Evolutionary conservation across 768 basidiomycete species (phyloP).

Genomic region (Boletus sp.): DNA sequence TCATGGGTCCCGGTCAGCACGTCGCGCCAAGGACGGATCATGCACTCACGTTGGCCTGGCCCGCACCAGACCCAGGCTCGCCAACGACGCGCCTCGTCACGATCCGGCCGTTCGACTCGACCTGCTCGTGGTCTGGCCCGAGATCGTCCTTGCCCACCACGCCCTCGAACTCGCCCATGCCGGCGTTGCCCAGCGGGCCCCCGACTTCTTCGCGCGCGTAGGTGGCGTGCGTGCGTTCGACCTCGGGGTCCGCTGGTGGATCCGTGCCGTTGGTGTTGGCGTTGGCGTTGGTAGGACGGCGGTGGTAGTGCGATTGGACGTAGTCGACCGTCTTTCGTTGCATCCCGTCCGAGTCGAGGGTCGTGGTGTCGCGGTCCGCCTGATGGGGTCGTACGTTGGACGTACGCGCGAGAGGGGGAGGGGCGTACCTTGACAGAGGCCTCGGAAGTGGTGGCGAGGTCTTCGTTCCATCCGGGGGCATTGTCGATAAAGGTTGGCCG

Average conservation of each 20-base stretch:
- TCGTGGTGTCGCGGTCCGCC: slow-evolving; percentile 25
- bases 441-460: slow-evolving; percentile 61
- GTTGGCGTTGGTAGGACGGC: neutral
- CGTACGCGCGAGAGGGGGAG: too few species aligned
- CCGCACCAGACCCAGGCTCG: slow-evolving; percentile 4
- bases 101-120: slow-evolving; percentile 26
- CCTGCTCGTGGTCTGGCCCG: slow-evolving; percentile 21
- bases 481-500: slow-evolving; percentile 45
- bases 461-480: slow-evolving; percentile 74
- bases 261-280: neutral
- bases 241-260: slow-evolving; percentile 9
- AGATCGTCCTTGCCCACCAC: slow-evolving; percentile 30
- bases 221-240: slow-evolving; percentile 22
- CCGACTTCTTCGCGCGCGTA: slow-evolving; percentile 29
- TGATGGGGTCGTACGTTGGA: neutral
- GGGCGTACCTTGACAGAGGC: slow-evolving; percentile 58
- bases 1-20: neutral
- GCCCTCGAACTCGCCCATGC: slow-evolving; percentile 33
- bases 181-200: slow-evolving; percentile 27
- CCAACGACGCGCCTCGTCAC: slow-evolving; percentile 16
- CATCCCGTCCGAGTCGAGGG: slow-evolving; percentile 19
- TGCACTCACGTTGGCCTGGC: slow-evolving; percentile 17
- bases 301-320: slow-evolving; percentile 3
- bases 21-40: neutral
- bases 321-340: slow-evolving; percentile 23